Base-by-base conservation (phyloP, 768 basidiomycete species). In the Hypholoma sublateritium region DNA sequence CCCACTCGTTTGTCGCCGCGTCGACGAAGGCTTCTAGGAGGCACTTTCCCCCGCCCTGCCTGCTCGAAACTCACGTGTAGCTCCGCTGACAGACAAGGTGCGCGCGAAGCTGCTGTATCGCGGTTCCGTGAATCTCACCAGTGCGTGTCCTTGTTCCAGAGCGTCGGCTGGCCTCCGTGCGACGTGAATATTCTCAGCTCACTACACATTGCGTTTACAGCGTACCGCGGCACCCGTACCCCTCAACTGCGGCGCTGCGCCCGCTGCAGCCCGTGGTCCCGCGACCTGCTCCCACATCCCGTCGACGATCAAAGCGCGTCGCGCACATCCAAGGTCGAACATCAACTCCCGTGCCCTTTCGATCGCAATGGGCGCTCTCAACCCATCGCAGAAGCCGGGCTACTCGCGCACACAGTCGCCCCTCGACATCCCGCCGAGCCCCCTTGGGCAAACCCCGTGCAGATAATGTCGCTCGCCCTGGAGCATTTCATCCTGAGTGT, bases 391-490 rank as follows among this genome's bases (percentile, higher is more conserved):
- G 72, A 91, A 89, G 69, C 89, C 93, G 8, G 87, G 93, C 66
- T 95, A 89, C 71, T 76, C 80, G 43, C 79, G 84, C 67, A 95
- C 93, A 0, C 87, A 95, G 68, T 95, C 95, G 0, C 91, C 94
- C 0, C 84, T 97, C 32, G 70, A 79, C 36, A 85, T 97, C 59
- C 88, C 86, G 12, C 87, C 85, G 14, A 85, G 91, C 61, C 84
- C 88, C 0, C 84, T 4, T 98, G 95, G 95, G 82, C 72, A 42
- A 84, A 89, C 62, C 79, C 85, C 5, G 58, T 56, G 50, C 92
- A 92, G 81, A 95, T 98, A 64, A 95, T 96, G 39, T 86, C 87
- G 4, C 89, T 98, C 68, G 95, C 98, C 65, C 95, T 95, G 84
- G 95, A 95, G 1, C 94, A 96, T 64, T 74, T 96, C 50, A 90